A percentile compares a stretch with the other conserved stretches of the same genome.
phyloP scores from a whole-genome alignment of 306 rosid species.

The Castanea sativa region DNA sequence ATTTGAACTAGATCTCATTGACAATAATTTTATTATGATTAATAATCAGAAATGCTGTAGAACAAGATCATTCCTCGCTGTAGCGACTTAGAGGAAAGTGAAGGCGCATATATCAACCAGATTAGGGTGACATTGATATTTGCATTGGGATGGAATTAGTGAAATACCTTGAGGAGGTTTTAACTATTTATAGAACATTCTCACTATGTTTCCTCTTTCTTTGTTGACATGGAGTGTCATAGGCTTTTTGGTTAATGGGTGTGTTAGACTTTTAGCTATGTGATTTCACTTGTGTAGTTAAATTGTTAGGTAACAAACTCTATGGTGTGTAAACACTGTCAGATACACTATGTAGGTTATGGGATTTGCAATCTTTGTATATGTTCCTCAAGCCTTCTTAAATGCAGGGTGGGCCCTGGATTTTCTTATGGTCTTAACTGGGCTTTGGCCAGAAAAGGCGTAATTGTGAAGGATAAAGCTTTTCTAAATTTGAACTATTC shows the following conservation, averaged over 20 bases:
- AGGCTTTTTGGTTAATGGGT: neutral
- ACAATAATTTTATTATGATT: no score
- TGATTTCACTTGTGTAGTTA: neutral
- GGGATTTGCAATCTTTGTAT: neutral
- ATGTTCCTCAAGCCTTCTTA: neutral
- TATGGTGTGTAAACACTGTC: neutral
- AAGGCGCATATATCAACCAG: no score
- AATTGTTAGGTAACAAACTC: neutral
- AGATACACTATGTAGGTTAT: neutral
- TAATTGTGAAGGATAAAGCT: constrained; percentile 33
- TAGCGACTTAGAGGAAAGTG: no score
- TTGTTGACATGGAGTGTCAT: neutral
- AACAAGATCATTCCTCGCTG: no score
- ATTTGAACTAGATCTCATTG: no score
- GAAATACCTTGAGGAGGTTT: no score
- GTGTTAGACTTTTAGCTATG: neutral
- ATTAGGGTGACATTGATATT: no score
- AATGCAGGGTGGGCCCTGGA: constrained; percentile 14
- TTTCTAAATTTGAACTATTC: constrained; percentile 32
- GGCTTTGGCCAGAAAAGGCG: constrained; percentile 49
- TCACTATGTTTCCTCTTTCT: neutral
- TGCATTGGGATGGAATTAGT: no score
- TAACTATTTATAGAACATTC: no score
- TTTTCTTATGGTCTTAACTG: constrained; percentile 28
- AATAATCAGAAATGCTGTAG: no score